Percentiles rank a stretch among this genome's conserved stretches.
phyloP scores from a whole-genome alignment of 2,329 filamentous ascomycete species.

The Trichoderma sp. region DNA sequence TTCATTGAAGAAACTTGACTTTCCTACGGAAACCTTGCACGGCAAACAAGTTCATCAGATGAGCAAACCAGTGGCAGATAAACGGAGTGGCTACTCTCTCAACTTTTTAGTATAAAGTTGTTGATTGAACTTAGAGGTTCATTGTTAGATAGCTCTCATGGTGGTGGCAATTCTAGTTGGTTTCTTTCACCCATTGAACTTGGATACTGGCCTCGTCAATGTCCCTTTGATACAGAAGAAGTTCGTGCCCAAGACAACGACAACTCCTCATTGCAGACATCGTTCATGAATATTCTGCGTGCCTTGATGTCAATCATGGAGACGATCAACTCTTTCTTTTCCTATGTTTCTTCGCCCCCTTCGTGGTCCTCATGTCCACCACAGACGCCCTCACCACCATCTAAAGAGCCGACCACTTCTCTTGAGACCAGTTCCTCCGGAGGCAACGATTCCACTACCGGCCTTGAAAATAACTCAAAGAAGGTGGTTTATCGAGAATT shows the following conservation, averaged over 20 bases:
- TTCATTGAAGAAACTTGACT: neutral
- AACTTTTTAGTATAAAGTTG: neutral
- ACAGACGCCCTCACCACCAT: neutral
- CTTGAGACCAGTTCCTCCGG: neutral
- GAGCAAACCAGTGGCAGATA: neutral
- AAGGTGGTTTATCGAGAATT: neutral
- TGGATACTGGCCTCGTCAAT: neutral
- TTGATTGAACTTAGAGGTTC: neutral
- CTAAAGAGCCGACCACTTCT: neutral
- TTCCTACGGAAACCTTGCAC: neutral
- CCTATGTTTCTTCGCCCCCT: neutral
- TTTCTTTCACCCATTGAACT: neutral
- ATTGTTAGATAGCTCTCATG: neutral
- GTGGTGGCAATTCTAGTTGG: too few relatives aligned
- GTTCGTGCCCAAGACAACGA: neutral
- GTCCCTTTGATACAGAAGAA: neutral
- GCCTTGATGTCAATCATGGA: neutral
- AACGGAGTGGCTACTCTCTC: neutral
- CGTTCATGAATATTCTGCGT: neutral
- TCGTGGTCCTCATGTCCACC: neutral
- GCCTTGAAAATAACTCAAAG: neutral
- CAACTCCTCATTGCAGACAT: neutral
- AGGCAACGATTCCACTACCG: neutral
- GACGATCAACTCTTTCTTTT: neutral
- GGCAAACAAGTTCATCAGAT: neutral